These are phyloP conservation scores for Hippophae gyantsensis DNA, from an alignment of 306 rosid species.

Conservation along the genomic window DNA sequence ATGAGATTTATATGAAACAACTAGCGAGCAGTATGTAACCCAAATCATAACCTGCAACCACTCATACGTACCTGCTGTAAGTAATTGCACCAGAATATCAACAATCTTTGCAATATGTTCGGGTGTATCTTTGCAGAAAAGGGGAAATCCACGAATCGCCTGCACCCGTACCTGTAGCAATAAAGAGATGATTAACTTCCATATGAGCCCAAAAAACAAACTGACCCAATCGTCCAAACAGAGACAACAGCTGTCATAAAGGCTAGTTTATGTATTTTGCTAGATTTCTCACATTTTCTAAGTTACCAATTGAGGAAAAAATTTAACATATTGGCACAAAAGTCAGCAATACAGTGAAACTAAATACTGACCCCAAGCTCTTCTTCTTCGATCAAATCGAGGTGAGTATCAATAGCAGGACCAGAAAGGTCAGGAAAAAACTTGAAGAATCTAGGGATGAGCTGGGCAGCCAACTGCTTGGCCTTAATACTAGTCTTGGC, in stretches of 20 bases:
- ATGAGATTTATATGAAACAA: constrained; percentile 26
- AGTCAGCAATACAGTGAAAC: not conserved
- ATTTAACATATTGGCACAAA: not conserved
- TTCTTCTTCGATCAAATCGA: constrained; percentile 89
- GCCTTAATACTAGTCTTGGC: constrained; percentile 84
- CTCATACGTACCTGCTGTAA: constrained; percentile 50
- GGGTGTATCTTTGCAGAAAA: constrained; percentile 96
- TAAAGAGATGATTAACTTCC: constrained; percentile 3
- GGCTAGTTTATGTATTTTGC: not conserved
- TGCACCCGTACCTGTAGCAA: constrained; percentile 81
- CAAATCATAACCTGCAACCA: constrained; percentile 2
- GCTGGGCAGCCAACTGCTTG: constrained; percentile 91
- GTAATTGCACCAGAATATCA: constrained; percentile 88
- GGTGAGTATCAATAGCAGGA: constrained; percentile 62
- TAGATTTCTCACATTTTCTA: constrained; percentile 1
- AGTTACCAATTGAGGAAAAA: constrained; percentile 9
- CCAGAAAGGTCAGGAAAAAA: constrained; percentile 76
- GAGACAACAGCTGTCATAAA: not conserved
- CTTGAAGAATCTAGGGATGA: constrained; percentile 89
- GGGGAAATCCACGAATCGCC: constrained; percentile 94
- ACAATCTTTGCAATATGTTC: constrained; percentile 81
- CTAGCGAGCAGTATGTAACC: not conserved
- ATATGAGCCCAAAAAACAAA: constrained; percentile 2
- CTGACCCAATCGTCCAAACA: not conserved
- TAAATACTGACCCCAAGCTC: constrained; percentile 76